Evolutionary conservation across 768 basidiomycete genomes (phyloP).

Genomic region (Neoboletus magnificus): DNA sequence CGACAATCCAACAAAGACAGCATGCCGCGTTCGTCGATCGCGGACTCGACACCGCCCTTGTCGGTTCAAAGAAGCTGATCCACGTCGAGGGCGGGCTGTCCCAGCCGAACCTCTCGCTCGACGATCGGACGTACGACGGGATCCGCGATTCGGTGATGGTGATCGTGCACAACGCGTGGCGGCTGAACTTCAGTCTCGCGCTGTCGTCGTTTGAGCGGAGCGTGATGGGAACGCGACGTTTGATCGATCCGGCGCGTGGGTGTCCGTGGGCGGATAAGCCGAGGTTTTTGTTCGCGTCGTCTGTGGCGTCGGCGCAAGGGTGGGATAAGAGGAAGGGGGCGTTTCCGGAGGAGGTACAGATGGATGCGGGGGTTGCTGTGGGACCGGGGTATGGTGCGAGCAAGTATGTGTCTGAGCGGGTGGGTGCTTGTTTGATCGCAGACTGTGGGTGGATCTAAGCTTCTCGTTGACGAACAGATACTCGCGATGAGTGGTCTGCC

Average conservation of each 20-base stretch:
- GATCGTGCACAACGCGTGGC: conserved; percentile 49
- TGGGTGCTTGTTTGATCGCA: conserved; percentile 1
- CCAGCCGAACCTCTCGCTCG: conserved; percentile 24
- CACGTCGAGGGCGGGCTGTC: conserved; percentile 28
- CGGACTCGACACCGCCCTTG: conserved; percentile 24
- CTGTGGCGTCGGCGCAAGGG: conserved; percentile 29
- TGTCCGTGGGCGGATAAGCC: conserved; percentile 27
- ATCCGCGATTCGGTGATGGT: not conserved
- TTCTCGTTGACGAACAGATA: conserved; percentile 13
- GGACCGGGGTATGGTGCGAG: conserved; percentile 37
- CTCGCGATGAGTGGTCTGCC: conserved; percentile 32
- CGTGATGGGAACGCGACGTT: conserved; percentile 39
- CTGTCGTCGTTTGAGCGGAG: conserved; percentile 50
- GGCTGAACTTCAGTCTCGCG: conserved; percentile 49
- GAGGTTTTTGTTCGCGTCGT: conserved; percentile 41
- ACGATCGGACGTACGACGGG: not conserved
- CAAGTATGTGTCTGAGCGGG: conserved; percentile 28
- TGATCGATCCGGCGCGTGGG: conserved; percentile 25
- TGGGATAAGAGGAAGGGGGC: conserved; percentile 13
- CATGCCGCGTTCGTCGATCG: conserved; percentile 16
- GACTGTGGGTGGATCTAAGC: not conserved
- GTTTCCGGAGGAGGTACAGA: conserved; percentile 34
- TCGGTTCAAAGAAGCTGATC: conserved; percentile 27
- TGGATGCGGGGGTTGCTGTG: conserved; percentile 26
- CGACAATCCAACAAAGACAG: conserved; percentile 18